A percentile compares a stretch with the other conserved stretches of the same genome.
Evolutionary conservation across 139 green algal genomes (phyloP).

Genomic region (Micractinium conductrix): DNA sequence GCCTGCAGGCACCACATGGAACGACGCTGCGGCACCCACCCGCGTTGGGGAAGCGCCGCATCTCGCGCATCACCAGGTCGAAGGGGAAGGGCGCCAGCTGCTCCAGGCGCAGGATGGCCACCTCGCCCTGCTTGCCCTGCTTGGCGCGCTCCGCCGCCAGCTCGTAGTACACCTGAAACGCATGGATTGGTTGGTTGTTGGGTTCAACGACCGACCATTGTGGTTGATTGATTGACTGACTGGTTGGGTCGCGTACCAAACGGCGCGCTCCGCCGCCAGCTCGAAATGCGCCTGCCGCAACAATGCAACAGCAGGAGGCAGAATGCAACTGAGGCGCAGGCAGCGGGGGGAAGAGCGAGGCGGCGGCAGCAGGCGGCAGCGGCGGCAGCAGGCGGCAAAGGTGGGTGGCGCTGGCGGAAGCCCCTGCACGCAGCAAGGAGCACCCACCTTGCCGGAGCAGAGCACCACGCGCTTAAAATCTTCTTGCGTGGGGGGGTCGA

Average conservation of each 20-base stretch:
- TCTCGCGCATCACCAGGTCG: conserved; percentile 94
- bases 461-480: conserved; percentile 87
- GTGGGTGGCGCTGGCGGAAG: too few relatives aligned
- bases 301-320: too few relatives aligned
- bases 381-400: too few relatives aligned
- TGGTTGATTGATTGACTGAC: too few relatives aligned
- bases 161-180: conserved; percentile 93
- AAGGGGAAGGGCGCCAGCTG: conserved; percentile 98
- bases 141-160: conserved; percentile 87
- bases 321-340: too few relatives aligned
- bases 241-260: too few relatives aligned
- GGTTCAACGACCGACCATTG: too few relatives aligned
- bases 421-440: too few relatives aligned
- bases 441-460: conserved; percentile 88
- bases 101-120: conserved; percentile 94
- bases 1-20: background rate
- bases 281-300: too few relatives aligned
- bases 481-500: conserved; percentile 68
- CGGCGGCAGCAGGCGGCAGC: too few relatives aligned
- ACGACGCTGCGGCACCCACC: conserved; percentile 33
- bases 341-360: too few relatives aligned
- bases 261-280: too few relatives aligned
- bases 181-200: background rate
- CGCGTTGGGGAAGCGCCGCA: conserved; percentile 94
- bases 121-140: conserved; percentile 63